Conservation (phyloP, 208 protist genomes). For the Trypanosomatidae sp. region DNA sequence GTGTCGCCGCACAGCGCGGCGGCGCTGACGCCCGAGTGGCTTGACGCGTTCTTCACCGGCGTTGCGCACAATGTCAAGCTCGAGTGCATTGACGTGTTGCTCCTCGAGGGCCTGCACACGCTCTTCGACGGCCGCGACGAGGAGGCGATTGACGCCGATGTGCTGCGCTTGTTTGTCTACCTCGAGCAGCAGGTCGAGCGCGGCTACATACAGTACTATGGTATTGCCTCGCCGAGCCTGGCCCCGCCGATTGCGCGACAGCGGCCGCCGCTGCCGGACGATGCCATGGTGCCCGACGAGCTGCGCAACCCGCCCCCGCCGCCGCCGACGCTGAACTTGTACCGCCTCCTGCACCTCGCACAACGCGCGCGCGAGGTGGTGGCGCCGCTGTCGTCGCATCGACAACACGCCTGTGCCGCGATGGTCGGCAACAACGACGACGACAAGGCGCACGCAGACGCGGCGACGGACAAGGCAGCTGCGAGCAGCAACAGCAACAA, state of each 20-base stretch:
- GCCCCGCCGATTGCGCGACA: slow-evolving; percentile 53
- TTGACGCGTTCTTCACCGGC: slow-evolving; percentile 83
- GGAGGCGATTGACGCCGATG: slow-evolving; percentile 62
- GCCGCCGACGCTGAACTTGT: slow-evolving; percentile 52
- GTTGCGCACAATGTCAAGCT: slow-evolving; percentile 74
- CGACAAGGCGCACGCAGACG: no score
- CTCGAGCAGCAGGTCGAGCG: slow-evolving; percentile 65
- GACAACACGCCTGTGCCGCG: no score
- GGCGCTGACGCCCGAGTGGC: slow-evolving; percentile 71
- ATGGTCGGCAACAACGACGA: no score
- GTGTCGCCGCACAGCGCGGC: slow-evolving; percentile 37
- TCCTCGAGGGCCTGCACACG: slow-evolving; percentile 74
- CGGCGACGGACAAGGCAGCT: no score
- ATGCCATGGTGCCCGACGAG: slow-evolving; percentile 67
- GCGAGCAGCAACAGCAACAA: no score
- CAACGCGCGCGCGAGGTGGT: slow-evolving; percentile 42
- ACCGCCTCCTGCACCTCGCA: slow-evolving; percentile 52
- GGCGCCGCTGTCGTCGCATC: no score
- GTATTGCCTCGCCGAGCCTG: slow-evolving; percentile 63
- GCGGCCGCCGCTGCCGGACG: slow-evolving; percentile 52
- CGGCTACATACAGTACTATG: slow-evolving; percentile 79
- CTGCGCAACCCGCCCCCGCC: slow-evolving; percentile 32
- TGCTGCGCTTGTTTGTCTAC: slow-evolving; percentile 70
- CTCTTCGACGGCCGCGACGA: slow-evolving; percentile 65
- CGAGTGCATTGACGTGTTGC: slow-evolving; percentile 67